phyloP scores from a whole-genome alignment of 2,329 filamentous ascomycete species.

The Ascochyta fabae region DNA sequence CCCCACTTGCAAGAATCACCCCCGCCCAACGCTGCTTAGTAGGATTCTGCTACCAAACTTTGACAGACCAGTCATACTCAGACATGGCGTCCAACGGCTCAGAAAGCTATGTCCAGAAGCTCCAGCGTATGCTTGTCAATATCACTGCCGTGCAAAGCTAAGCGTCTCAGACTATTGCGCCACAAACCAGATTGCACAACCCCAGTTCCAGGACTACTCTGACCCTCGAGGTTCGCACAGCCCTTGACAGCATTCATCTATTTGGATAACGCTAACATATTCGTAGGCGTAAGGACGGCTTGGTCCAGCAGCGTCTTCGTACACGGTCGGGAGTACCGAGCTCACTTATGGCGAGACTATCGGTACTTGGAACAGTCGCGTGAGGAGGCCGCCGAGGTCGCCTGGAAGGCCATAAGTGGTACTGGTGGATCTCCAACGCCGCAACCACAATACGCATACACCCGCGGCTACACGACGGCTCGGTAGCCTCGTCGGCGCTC shows the following conservation, averaged over 20 bases:
- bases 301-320: constrained; percentile 47
- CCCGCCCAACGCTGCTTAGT: constrained; percentile 27
- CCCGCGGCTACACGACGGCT: constrained; percentile 27
- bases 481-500: constrained; percentile 21
- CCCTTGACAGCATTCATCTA: neutral
- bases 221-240: constrained; percentile 44
- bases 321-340: constrained; percentile 43
- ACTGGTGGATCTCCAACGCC: constrained; percentile 6
- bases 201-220: constrained; percentile 47
- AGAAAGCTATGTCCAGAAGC: constrained; percentile 42
- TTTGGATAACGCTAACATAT: constrained; percentile 19
- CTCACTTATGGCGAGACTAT: constrained; percentile 46
- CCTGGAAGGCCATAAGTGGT: constrained; percentile 39
- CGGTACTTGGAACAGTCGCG: constrained; percentile 46
- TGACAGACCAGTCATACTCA: constrained; percentile 20
- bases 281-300: constrained; percentile 43
- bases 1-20: constrained; percentile 33
- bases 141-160: constrained; percentile 16
- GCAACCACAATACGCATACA: constrained; percentile 29
- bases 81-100: constrained; percentile 36
- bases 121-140: constrained; percentile 37
- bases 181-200: constrained; percentile 43
- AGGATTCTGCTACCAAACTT: constrained; percentile 19
- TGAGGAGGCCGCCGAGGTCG: constrained; percentile 46
- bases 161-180: constrained; percentile 39